Evolutionary conservation across 2,329 filamentous ascomycete species (phyloP).

Genomic region (Pseudonectria foliicola): DNA sequence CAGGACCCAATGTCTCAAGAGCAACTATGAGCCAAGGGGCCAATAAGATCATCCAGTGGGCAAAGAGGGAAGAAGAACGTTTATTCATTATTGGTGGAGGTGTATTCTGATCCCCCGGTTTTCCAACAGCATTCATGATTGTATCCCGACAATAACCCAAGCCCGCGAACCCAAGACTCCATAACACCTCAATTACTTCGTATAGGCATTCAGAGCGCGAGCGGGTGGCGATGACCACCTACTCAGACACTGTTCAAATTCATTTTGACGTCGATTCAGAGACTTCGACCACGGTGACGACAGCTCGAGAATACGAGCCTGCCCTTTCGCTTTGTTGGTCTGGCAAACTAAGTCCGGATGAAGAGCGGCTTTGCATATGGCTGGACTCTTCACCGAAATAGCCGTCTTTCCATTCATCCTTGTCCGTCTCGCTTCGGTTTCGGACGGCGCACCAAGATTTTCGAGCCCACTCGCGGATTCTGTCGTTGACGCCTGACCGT

Average conservation of each 20-base stretch:
- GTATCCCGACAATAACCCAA: slow-evolving; percentile 1
- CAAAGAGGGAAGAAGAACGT: slow-evolving; percentile 83
- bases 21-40: slow-evolving; percentile 72
- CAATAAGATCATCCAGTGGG: slow-evolving; percentile 87
- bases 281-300: slow-evolving; percentile 10
- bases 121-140: slow-evolving; percentile 11
- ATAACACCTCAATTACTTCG: background rate
- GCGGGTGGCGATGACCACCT: too few species aligned
- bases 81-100: slow-evolving; percentile 98
- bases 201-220: too few species aligned
- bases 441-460: slow-evolving; percentile 23
- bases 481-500: slow-evolving; percentile 25
- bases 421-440: slow-evolving; percentile 14
- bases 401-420: slow-evolving; percentile 7
- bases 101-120: slow-evolving; percentile 50
- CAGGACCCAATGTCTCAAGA: slow-evolving; percentile 61
- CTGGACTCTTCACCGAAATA: slow-evolving; percentile 13
- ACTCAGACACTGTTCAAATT: too few species aligned
- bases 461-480: slow-evolving; percentile 28
- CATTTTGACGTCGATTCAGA: slow-evolving; percentile 6
- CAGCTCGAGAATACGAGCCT: slow-evolving; percentile 7
- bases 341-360: slow-evolving; percentile 10
- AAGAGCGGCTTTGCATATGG: slow-evolving; percentile 12
- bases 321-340: slow-evolving; percentile 8
- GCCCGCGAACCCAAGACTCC: background rate